These are phyloP conservation scores for Debaryomycetaceae sp. DNA, from an alignment of 1,139 yeast species.

Conservation along the genomic window DNA sequence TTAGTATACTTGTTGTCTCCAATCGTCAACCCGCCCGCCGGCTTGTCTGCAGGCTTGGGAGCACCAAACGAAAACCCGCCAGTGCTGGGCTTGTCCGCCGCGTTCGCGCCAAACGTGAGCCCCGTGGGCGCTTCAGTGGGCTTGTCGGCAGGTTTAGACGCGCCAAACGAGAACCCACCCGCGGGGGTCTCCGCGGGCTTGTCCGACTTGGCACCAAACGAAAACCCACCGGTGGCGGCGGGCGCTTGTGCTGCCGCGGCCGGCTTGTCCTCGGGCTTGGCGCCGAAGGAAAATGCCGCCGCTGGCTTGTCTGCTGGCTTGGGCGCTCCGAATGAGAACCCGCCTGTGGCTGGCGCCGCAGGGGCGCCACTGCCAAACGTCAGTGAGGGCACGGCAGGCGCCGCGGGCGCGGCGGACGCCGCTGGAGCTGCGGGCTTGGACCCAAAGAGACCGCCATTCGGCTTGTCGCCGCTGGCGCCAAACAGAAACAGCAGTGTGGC, in stretches of 20 bases:
- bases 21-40: conserved; percentile 19
- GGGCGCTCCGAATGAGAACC: conserved; percentile 25
- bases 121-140: conserved; percentile 11
- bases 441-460: conserved; percentile 22
- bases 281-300: conserved; percentile 9
- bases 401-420: conserved; percentile 12
- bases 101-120: conserved; percentile 10
- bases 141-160: conserved; percentile 21
- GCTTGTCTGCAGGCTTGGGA: conserved; percentile 12
- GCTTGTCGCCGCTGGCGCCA: conserved; percentile 14
- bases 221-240: conserved; percentile 12
- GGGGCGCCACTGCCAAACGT: conserved; percentile 10
- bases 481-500: conserved; percentile 18
- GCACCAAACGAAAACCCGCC: conserved; percentile 18
- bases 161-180: conserved; percentile 24
- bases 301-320: conserved; percentile 18
- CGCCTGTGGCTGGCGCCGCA: conserved; percentile 11
- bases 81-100: conserved; percentile 12
- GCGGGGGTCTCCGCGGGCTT: no score
- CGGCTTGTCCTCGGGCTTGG: conserved; percentile 18
- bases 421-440: conserved; percentile 12
- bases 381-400: conserved; percentile 11
- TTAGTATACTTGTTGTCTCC: no score
- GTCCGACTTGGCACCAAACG: conserved; percentile 25
- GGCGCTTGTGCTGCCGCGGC: no score